phyloP scores from a whole-genome alignment of 176 grass and related monocot species.

The Triticum dicoccoides region DNA sequence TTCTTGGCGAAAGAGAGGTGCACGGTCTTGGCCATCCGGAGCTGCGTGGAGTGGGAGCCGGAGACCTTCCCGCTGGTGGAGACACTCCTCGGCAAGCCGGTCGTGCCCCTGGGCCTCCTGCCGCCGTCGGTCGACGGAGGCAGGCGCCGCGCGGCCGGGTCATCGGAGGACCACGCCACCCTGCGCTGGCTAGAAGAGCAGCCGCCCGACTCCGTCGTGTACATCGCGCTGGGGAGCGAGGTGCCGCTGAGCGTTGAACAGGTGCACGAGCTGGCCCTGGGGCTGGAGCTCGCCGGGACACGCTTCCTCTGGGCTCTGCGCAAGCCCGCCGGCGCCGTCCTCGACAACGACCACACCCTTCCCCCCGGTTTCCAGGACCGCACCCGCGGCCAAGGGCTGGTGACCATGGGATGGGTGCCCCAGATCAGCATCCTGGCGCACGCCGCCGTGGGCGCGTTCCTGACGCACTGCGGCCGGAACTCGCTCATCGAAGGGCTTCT shows the following conservation, averaged over 20 bases:
- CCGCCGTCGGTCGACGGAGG: background rate
- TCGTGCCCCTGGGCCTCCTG: background rate
- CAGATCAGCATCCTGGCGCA: background rate
- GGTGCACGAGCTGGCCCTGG: background rate
- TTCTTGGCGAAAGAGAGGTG: background rate
- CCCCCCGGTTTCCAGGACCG: background rate
- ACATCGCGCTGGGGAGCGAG: background rate
- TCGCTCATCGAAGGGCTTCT: background rate
- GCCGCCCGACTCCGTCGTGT: background rate
- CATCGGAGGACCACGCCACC: background rate
- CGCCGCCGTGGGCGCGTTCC: background rate
- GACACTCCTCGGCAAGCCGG: background rate
- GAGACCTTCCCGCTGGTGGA: background rate
- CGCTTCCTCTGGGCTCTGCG: background rate
- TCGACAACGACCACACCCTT: background rate
- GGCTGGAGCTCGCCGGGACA: background rate
- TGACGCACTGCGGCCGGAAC: background rate
- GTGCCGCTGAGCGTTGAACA: background rate
- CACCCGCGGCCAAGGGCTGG: background rate
- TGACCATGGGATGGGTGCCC: background rate
- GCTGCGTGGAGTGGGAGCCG: background rate
- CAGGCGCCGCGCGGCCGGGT: background rate
- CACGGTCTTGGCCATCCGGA: background rate
- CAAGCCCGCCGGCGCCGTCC: background rate
- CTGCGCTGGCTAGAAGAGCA: background rate